Percentiles rank a stretch among this genome's conserved stretches.
Conservation (phyloP, 345 rosid species). For the Sisymbrium altissimum region DNA sequence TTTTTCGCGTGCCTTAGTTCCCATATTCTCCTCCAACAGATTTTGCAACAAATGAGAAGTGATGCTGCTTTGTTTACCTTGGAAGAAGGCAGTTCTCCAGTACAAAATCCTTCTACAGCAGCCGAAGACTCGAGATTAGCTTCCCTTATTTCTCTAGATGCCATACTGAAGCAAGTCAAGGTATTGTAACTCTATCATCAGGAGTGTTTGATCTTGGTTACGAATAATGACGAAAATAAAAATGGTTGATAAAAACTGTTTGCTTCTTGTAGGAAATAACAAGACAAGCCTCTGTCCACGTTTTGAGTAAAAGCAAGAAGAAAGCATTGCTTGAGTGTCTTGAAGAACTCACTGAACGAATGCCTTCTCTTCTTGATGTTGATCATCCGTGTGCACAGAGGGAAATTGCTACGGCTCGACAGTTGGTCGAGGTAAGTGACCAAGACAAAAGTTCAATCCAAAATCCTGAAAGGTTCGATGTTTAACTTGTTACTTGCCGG, state of each 20-base stretch:
- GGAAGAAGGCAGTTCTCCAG: constrained; percentile 62
- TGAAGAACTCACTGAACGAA: constrained; percentile 72
- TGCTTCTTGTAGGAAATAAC: constrained; percentile 59
- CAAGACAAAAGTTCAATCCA: neutral
- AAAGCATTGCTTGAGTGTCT: constrained; percentile 64
- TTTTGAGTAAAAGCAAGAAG: constrained; percentile 82
- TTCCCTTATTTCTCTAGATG: constrained; percentile 89
- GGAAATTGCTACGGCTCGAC: constrained; percentile 70
- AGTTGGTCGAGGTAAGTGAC: constrained; percentile 60
- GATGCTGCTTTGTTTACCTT: constrained; percentile 71
- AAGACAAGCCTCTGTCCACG: constrained; percentile 67
- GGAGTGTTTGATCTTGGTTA: neutral
- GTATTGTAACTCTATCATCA: constrained; percentile 33
- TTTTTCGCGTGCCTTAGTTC: neutral
- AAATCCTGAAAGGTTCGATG: neutral
- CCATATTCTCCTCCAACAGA: constrained; percentile 36
- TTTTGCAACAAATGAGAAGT: constrained; percentile 89
- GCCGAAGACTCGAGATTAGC: constrained; percentile 97
- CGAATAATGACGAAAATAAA: neutral
- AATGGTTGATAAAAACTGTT: neutral
- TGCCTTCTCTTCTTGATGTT: constrained; percentile 97
- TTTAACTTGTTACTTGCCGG: neutral
- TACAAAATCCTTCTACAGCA: constrained; percentile 85
- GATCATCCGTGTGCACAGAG: constrained; percentile 93
- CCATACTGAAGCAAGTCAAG: constrained; percentile 94